Base-by-base conservation (phyloP, 2,329 filamentous ascomycete genomes). In the Fusarium begoniae region DNA sequence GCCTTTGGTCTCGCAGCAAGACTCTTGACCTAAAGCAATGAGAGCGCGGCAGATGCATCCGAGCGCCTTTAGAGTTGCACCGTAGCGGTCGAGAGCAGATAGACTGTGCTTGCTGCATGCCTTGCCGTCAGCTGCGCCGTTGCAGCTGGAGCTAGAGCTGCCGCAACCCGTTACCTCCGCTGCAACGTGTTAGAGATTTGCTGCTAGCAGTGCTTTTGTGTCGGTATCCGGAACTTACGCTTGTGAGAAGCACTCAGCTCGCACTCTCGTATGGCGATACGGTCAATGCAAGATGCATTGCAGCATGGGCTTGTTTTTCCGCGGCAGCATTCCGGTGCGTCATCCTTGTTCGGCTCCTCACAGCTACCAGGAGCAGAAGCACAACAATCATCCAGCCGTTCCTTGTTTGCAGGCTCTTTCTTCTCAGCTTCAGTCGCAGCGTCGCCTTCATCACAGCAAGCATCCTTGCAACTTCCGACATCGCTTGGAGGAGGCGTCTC, bases 1-100 rank as follows among this genome's bases (percentile, higher is more conserved):
- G 20, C 78, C 70, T 20, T 67, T 77, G 28, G 77, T 74, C 28
- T 78, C 74, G 62, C 87, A 89, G 80, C 87, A 89, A 1, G 87
- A 83, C 70, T 89, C 86, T 63, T 87, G 82, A 0, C 87, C 87
- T 24, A 88, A 81, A 14, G 87, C 84, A 35, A 89, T 68, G 22
- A 90, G 83, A 26, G 86, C 83, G 24, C 87, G 84, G 66, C 88
- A 90, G 69, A 89, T 86, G 75, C 87, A 89, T 8, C 87, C 87
- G 3, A 90, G 78, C 9, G 86, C 84, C 50, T 84, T 77, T 4
- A 89, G 83, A 20, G 75, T 85, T 6, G 81, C 81, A 2, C 80
- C 82, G 60, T 88, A 89, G 22, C 77, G 81, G 30, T 82, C 77
- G 35, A 79, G 81, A 5, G 82, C 77, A 12, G 80, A 80, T 17